Base-by-base conservation (phyloP, 768 basidiomycete genomes). In the Lentinula lateritia region DNA sequence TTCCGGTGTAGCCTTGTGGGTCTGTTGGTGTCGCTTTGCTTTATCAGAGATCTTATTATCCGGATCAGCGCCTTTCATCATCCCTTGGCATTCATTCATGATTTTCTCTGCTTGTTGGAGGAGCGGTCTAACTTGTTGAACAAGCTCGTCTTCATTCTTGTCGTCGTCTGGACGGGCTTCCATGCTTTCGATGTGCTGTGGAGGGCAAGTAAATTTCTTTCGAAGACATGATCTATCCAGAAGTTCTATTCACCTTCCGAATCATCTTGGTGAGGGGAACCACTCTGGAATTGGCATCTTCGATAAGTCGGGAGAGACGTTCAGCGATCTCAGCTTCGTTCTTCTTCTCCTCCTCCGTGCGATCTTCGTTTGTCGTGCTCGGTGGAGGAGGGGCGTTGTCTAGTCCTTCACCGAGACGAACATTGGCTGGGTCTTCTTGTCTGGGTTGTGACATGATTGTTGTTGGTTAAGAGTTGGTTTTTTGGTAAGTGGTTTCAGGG, bases 81-180 rank as follows among this genome's bases (percentile, higher is more conserved):
- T 66, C 15, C 76, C 76, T 48, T 73, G 72, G 2, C 75, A 74
- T 64, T 77, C 76, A 60, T 74, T 73, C 41, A 77, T 53, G 48
- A 73, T 73, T 64, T 72, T 72, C 61, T 75, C 73, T 0, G 73
- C 75, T 61, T 76, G 74, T 43, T 76, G 68, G 45, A 77, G 64
- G n/a, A 75, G 69, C 0, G 76, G 75, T 39, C 68, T 70, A 50
- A 77, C 75, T 45, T 71, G 67, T 52, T 72, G 68, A 38, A 77
- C 72, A 10, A 77, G 71, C 45, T 72, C 71, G 18, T 54, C 67
- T 48, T 76, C 74, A 60, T 74, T 70, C 10, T 73, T 68, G 52
- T 76, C 74, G n/a, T 77, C 75, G 46, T 74, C 70, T 35, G 73
- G 73, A 43, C 68, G 64, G 2, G 66, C 66, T 18, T 73, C 70